A percentile compares a stretch with the other conserved stretches of the same genome.
phyloP scores from a whole-genome alignment of 495 filamentous ascomycete genomes.

The Penicillium angulare region DNA sequence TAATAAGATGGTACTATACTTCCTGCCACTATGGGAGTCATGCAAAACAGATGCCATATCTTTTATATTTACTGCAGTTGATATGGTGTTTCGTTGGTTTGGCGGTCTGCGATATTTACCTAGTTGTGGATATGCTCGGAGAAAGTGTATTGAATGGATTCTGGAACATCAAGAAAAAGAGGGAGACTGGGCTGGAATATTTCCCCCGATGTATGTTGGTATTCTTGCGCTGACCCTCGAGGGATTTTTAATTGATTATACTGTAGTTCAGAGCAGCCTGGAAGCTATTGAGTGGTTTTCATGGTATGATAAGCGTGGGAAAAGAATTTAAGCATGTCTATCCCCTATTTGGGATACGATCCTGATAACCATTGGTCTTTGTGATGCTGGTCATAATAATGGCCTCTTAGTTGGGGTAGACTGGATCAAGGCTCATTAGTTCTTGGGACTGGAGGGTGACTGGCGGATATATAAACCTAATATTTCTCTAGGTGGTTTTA shows the following conservation, averaged over 20 bases:
- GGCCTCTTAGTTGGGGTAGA: slow-evolving; percentile 9
- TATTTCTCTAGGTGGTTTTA: slow-evolving; percentile 25
- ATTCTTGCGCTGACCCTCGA: slow-evolving; percentile 31
- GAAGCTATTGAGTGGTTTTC: slow-evolving; percentile 28
- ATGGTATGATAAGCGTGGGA: slow-evolving; percentile 21
- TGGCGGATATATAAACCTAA: slow-evolving; percentile 29
- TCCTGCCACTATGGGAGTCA: slow-evolving; percentile 6
- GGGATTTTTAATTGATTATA: slow-evolving; percentile 21
- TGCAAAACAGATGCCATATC: slow-evolving; percentile 13
- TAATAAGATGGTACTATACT: slow-evolving; percentile 29
- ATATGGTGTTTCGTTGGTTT: slow-evolving; percentile 21
- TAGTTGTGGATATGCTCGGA: slow-evolving; percentile 13
- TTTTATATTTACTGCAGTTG: slow-evolving; percentile 24
- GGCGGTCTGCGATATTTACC: slow-evolving; percentile 13
- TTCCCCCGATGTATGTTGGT: slow-evolving; percentile 28
- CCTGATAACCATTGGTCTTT: slow-evolving; percentile 33
- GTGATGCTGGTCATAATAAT: slow-evolving; percentile 14
- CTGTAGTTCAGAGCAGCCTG: slow-evolving; percentile 12
- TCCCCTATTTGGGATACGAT: slow-evolving; percentile 41
- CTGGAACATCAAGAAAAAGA: slow-evolving; percentile 29
- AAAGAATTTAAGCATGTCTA: slow-evolving; percentile 22
- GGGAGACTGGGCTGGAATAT: slow-evolving; percentile 33
- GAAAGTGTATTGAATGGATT: slow-evolving; percentile 27
- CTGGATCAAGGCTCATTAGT: slow-evolving; percentile 29
- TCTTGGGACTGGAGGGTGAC: slow-evolving; percentile 25